Conservation (phyloP, 2,329 filamentous ascomycete genomes). For the Didymella segeticola region DNA sequence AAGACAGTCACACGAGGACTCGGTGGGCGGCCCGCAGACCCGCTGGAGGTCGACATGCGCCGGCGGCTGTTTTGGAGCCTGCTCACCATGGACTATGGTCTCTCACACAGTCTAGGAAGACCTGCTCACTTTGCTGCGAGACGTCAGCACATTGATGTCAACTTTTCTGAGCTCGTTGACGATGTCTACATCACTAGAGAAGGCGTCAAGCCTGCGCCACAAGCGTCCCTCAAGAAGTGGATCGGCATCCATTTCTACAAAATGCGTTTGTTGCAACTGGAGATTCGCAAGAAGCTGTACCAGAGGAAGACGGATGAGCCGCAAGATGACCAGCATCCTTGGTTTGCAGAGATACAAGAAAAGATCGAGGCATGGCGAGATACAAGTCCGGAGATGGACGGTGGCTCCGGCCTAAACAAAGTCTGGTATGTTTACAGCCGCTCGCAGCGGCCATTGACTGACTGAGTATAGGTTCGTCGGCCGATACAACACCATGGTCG, state of each 20-base stretch:
- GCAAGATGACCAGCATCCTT: slow-evolving; percentile 79
- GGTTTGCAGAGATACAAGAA: slow-evolving; percentile 81
- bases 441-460: not conserved
- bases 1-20: slow-evolving; percentile 77
- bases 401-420: slow-evolving; percentile 75
- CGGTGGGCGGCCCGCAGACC: slow-evolving; percentile 66
- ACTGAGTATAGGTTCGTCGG: slow-evolving; percentile 61
- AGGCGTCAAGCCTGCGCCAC: slow-evolving; percentile 73
- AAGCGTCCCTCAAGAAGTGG: slow-evolving; percentile 80
- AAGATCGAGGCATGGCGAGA: slow-evolving; percentile 83
- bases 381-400: slow-evolving; percentile 73
- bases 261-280: slow-evolving; percentile 85
- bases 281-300: slow-evolving; percentile 86
- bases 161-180: slow-evolving; percentile 81
- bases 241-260: slow-evolving; percentile 93
- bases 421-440: slow-evolving; percentile 68
- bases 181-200: slow-evolving; percentile 82
- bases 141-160: slow-evolving; percentile 82
- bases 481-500: slow-evolving; percentile 84
- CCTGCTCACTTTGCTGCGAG: slow-evolving; percentile 84
- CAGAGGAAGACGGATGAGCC: slow-evolving; percentile 81
- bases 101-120: slow-evolving; percentile 86
- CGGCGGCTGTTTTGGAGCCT: slow-evolving; percentile 88
- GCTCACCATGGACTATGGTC: slow-evolving; percentile 83
- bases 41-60: slow-evolving; percentile 85